Conservation (phyloP, 768 basidiomycete genomes). For the Pleurotus eryngii region DNA sequence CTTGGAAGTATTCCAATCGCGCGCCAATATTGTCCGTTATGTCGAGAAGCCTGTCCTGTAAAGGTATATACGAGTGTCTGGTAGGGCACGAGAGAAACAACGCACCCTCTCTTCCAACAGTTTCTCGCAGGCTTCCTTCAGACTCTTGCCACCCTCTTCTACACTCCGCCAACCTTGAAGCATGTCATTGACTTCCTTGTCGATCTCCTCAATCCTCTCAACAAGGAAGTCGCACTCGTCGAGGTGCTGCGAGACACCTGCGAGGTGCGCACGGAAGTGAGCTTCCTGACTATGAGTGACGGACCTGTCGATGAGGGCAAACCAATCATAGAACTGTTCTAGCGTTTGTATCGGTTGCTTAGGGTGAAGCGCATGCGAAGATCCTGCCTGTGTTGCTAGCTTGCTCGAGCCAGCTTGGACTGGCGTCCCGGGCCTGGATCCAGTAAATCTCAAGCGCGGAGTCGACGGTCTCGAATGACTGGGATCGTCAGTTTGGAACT, state of each 20-base stretch:
- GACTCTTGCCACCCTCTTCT: conserved; percentile 86
- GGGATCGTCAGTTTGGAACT: conserved; percentile 29
- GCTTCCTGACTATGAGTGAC: conserved; percentile 94
- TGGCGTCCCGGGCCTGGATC: conserved; percentile 45
- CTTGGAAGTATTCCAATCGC: conserved; percentile 89
- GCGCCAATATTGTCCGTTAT: conserved; percentile 80
- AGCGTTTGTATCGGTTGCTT: conserved; percentile 81
- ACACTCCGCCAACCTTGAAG: conserved; percentile 81
- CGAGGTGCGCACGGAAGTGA: conserved; percentile 84
- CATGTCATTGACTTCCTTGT: conserved; percentile 76
- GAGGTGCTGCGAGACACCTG: conserved; percentile 71
- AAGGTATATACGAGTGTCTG: neutral
- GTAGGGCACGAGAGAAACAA: conserved; percentile 9
- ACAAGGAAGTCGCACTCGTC: conserved; percentile 74
- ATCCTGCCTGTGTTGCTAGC: neutral
- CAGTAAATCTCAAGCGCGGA: conserved; percentile 28
- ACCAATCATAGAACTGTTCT: conserved; percentile 98
- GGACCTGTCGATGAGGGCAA: conserved; percentile 81
- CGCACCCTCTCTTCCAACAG: conserved; percentile 86
- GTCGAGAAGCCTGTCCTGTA: conserved; percentile 71
- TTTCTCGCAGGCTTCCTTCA: conserved; percentile 89
- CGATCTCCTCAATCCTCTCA: conserved; percentile 69
- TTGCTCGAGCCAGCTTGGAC: conserved; percentile 7
- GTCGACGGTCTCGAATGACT: conserved; percentile 35
- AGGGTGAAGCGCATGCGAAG: conserved; percentile 62